Percentiles rank a stretch among this genome's conserved stretches.
phyloP scores from a whole-genome alignment of 2,329 filamentous ascomycete species.

The Zelopaecilomyces penicillatus region DNA sequence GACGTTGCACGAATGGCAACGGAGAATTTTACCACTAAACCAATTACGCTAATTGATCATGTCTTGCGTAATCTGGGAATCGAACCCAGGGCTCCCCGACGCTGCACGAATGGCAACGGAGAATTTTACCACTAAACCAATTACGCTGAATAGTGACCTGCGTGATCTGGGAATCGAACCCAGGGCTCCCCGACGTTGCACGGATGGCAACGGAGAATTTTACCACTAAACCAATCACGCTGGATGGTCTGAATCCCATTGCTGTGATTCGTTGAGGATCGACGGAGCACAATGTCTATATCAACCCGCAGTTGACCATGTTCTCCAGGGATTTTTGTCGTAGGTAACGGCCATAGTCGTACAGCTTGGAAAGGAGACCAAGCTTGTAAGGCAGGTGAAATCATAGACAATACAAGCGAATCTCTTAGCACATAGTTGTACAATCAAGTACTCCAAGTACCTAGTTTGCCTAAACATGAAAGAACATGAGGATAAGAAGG shows the following conservation, averaged over 20 bases:
- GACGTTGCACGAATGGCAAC: conserved; percentile 10
- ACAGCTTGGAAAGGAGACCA: no score
- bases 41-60: conserved; percentile 6
- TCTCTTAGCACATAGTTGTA: no score
- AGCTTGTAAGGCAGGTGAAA: no score
- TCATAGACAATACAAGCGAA: no score
- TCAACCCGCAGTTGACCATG: no score
- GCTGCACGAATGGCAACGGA: conserved; percentile 12
- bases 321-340: no score
- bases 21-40: conserved; percentile 11
- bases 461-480: no score
- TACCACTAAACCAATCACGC: conserved; percentile 11
- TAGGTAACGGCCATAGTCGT: no score
- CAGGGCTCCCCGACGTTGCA: conserved; percentile 10
- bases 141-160: conserved; percentile 7
- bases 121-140: conserved; percentile 15
- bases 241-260: neutral
- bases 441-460: no score
- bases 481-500: no score
- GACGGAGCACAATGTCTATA: no score
- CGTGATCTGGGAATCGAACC: conserved; percentile 11
- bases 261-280: no score
- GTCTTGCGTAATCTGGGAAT: conserved; percentile 13
- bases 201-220: conserved; percentile 11
- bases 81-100: conserved; percentile 13